Evolutionary conservation across 176 grass and related monocot genomes (phyloP).

Genomic region (Guadua angustifolia): DNA sequence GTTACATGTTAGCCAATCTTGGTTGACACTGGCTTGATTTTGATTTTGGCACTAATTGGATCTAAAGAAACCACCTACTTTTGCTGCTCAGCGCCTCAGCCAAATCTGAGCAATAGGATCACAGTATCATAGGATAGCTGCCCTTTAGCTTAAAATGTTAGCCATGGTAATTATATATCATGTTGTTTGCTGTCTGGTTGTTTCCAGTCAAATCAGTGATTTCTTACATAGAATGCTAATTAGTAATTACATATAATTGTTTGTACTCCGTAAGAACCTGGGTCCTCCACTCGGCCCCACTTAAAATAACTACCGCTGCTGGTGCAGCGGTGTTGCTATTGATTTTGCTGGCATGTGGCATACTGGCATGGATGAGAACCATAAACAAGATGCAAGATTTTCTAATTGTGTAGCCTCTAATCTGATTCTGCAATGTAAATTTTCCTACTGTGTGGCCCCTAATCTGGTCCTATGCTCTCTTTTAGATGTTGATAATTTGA

Average conservation of each 20-base stretch:
- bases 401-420: neutral
- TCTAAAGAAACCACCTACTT: neutral
- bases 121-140: neutral
- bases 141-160: neutral
- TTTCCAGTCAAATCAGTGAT: neutral
- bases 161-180: neutral
- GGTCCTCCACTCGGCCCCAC: neutral
- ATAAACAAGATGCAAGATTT: neutral
- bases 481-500: neutral
- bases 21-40: neutral
- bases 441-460: neutral
- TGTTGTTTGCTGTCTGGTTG: neutral
- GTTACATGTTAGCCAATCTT: neutral
- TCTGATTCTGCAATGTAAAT: neutral
- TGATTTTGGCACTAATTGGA: neutral
- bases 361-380: neutral
- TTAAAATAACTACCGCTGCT: neutral
- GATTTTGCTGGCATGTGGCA: neutral
- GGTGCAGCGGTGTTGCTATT: neutral
- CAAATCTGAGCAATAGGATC: neutral
- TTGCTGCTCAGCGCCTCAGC: neutral
- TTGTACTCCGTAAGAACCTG: neutral
- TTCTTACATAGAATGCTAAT: neutral
- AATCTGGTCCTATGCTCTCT: neutral
- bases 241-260: neutral